A percentile compares a stretch with the other conserved stretches of the same genome.
These are phyloP conservation scores for Cryptococcus sp. DNA, from an alignment of 1,284 basidiomycete species.

Conservation along the genomic window DNA sequence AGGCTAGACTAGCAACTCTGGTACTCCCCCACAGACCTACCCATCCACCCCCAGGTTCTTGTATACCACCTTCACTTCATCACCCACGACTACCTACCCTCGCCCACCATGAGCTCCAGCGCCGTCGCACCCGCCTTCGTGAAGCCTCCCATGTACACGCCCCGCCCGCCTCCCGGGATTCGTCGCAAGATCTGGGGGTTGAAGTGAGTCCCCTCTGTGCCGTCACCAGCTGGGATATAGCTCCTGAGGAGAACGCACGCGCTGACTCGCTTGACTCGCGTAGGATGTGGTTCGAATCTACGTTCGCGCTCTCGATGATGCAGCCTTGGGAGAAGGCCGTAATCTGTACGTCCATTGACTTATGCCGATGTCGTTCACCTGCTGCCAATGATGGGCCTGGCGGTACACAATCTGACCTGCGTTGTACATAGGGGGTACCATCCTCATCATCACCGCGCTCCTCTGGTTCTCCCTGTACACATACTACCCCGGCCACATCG, in stretches of 20 bases:
- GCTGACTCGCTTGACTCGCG: too few species aligned
- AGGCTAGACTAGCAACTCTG: too few species aligned
- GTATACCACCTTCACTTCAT: too few species aligned
- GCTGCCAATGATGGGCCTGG: background rate
- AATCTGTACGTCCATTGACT: slow-evolving; percentile 35
- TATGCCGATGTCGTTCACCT: background rate
- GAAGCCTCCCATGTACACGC: slow-evolving; percentile 6
- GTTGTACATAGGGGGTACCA: slow-evolving; percentile 27
- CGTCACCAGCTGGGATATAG: too few species aligned
- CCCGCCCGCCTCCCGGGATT: slow-evolving; percentile 25
- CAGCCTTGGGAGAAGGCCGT: slow-evolving; percentile 47
- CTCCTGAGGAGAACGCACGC: too few species aligned
- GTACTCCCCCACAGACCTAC: too few species aligned
- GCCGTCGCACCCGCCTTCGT: too few species aligned
- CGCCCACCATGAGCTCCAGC: background rate
- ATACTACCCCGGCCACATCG: slow-evolving; percentile 47
- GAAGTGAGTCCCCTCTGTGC: slow-evolving; percentile 15
- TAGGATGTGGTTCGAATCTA: slow-evolving; percentile 43
- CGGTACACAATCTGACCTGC: background rate
- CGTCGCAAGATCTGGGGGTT: slow-evolving; percentile 32
- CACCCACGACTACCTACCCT: background rate
- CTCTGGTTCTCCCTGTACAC: slow-evolving; percentile 48
- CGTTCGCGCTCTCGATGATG: slow-evolving; percentile 47
- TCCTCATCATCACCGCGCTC: slow-evolving; percentile 38
- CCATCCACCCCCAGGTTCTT: too few species aligned